These are phyloP conservation scores for Erysiphe neolycopersici DNA, from an alignment of 2,329 filamentous ascomycete species.

Conservation along the genomic window DNA sequence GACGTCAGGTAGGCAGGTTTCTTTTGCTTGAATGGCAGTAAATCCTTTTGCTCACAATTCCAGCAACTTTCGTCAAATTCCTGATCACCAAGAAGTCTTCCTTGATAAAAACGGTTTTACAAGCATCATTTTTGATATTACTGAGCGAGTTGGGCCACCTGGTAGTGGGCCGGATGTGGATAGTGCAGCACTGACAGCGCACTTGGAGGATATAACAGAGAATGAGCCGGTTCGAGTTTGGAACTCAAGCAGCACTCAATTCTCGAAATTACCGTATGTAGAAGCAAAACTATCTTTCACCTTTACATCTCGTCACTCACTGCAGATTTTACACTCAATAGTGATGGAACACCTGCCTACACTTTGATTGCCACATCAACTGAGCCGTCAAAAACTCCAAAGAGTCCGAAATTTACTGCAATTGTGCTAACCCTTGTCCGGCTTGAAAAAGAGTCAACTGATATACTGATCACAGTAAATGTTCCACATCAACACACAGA, in stretches of 20 bases:
- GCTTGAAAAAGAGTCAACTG: constrained; percentile 47
- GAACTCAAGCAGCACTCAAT: constrained; percentile 33
- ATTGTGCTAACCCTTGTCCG: constrained; percentile 56
- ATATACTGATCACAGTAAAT: constrained; percentile 67
- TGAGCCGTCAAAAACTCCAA: constrained; percentile 14
- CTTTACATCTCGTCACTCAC: neutral
- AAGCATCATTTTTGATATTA: constrained; percentile 73
- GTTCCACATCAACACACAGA: constrained; percentile 54
- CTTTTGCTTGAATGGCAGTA: constrained; percentile 1
- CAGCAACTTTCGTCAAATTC: constrained; percentile 47
- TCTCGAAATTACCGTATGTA: constrained; percentile 22
- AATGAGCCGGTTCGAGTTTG: constrained; percentile 37
- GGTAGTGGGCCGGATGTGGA: constrained; percentile 31
- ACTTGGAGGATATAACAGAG: constrained; percentile 41
- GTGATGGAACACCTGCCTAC: constrained; percentile 30
- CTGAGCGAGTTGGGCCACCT: constrained; percentile 42
- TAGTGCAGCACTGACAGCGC: constrained; percentile 40
- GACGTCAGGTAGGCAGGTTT: constrained; percentile 37
- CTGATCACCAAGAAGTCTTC: constrained; percentile 79
- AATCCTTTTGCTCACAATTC: constrained; percentile 3
- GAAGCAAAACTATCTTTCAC: neutral
- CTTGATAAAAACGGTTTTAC: constrained; percentile 64
- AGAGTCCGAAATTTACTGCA: constrained; percentile 32
- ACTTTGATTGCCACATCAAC: constrained; percentile 43
- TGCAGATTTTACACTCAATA: constrained; percentile 6